phyloP scores from a whole-genome alignment of 1,284 basidiomycete genomes.

The Ustilago sp. region DNA sequence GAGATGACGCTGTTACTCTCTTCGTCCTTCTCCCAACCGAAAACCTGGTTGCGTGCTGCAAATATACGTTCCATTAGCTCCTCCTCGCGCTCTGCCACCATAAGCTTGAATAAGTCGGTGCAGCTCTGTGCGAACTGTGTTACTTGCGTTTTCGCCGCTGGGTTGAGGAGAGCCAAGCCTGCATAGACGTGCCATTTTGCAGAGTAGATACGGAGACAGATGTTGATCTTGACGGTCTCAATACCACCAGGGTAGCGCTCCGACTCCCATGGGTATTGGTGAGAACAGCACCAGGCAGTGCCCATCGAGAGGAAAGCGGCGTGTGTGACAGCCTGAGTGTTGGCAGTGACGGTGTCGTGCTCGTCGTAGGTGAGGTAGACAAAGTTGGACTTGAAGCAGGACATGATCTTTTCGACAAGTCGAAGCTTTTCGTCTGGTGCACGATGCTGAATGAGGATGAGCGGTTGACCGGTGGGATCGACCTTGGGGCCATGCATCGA shows the following conservation, averaged over 20 bases:
- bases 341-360: conserved; percentile 94
- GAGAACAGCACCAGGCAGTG: conserved; percentile 86
- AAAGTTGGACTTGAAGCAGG: conserved; percentile 82
- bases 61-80: conserved; percentile 77
- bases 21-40: conserved; percentile 73
- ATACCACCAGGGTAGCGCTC: conserved; percentile 94
- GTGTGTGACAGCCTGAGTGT: conserved; percentile 97
- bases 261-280: conserved; percentile 93
- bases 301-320: conserved; percentile 99
- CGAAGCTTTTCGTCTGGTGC: conserved; percentile 79
- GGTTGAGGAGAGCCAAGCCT: conserved; percentile 95
- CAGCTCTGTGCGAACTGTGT: conserved; percentile 84
- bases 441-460: conserved; percentile 92
- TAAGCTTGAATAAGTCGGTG: conserved; percentile 93
- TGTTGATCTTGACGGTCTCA: conserved; percentile 98
- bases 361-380: conserved; percentile 95
- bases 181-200: conserved; percentile 99
- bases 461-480: conserved; percentile 87
- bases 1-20: conserved; percentile 52
- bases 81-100: conserved; percentile 82
- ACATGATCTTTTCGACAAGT: conserved; percentile 85
- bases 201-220: conserved; percentile 87
- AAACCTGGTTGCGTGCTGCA: conserved; percentile 82
- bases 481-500: conserved; percentile 94
- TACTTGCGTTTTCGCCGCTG: conserved; percentile 88